Evolutionary conservation across 108 stramenopile species (phyloP), one percentile per base, ranked within the genome.

Genomic region (Pseudonitzschia multiseries): DNA sequence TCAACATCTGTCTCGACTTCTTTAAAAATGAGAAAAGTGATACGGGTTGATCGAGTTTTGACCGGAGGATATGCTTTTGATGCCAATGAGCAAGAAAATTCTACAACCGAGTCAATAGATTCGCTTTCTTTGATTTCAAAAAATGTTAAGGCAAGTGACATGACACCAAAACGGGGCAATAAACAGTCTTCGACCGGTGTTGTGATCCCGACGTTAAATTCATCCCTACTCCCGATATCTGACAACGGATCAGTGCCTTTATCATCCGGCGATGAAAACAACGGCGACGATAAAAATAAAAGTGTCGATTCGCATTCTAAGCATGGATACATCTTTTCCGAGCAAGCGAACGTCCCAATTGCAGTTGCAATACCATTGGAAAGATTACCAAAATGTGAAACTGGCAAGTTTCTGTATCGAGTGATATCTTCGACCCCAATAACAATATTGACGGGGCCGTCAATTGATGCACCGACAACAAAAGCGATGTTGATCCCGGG

Each of bases 21-120:
- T 50, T 51, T 40, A 4, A 67, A 68, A 40, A 66, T 36, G 52
- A 15, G 65, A 48, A 76, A 64, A 66, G 77, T 76, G 0, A 89
- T 92, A 29, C 85, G 85, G 17, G 89, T 94, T 18, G 89, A 92
- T 71, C 65, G 78, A 31, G 87, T 94, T 21, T 69, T 94, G 33
- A 94, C 93, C 9, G 89, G 91, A 70, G 93, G 89, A 42, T 92
- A 94, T 70, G 79, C 86, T 9, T 63, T 89, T 26, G 88, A 90
- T 70, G 82, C 76, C 29, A 31, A 14, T 9, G 68, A 70, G 12
- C 29, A 27, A 33, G 41, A 72, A 59, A 43, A 60, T 54, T 24
- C 67, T 18, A 20, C 54, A 13, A 36, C 27, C 15, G 44, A 1
- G 13, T 41, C 46, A 48, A 14, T 14, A 48, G 46, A 48, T 14